A percentile compares a stretch with the other conserved stretches of the same genome.
Evolutionary conservation across 2,329 filamentous ascomycete genomes (phyloP).

Genomic region (Neonectria punicea): DNA sequence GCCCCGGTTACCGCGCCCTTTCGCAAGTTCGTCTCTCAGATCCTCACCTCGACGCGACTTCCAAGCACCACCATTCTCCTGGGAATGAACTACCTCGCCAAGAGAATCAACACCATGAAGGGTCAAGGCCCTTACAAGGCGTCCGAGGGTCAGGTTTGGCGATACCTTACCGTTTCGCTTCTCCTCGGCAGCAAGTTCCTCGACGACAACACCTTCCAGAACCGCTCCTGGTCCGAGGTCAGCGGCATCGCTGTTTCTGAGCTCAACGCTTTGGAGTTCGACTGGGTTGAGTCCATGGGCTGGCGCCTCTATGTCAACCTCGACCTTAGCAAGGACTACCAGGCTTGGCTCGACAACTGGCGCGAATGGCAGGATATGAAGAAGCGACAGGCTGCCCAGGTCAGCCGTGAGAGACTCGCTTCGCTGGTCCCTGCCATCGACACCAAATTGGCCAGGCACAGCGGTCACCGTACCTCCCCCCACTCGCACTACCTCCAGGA

Average conservation of each 20-base stretch:
- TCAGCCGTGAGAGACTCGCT: constrained; percentile 61
- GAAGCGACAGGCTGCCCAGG: constrained; percentile 62
- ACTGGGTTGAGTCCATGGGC: constrained; percentile 85
- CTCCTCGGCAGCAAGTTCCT: constrained; percentile 94
- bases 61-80: constrained; percentile 92
- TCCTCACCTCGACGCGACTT: constrained; percentile 88
- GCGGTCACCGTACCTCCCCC: constrained; percentile 50
- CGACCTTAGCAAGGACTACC: constrained; percentile 77
- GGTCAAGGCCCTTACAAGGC: constrained; percentile 63
- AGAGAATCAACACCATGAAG: constrained; percentile 81
- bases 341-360: constrained; percentile 71
- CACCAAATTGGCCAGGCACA: constrained; percentile 52
- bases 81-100: constrained; percentile 88
- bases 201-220: constrained; percentile 98
- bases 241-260: constrained; percentile 88
- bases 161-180: constrained; percentile 85
- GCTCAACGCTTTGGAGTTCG: constrained; percentile 85
- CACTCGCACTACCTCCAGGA: constrained; percentile 63
- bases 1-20: constrained; percentile 74
- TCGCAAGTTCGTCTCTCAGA: constrained; percentile 91
- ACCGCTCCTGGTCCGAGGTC: constrained; percentile 95
- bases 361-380: constrained; percentile 66
- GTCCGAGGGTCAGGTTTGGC: constrained; percentile 80
- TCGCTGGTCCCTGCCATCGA: constrained; percentile 61
- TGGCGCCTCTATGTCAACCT: constrained; percentile 91